These are phyloP conservation scores for Lepidium campestre DNA, from an alignment of 441 rosid genomes.

Conservation along the genomic window DNA sequence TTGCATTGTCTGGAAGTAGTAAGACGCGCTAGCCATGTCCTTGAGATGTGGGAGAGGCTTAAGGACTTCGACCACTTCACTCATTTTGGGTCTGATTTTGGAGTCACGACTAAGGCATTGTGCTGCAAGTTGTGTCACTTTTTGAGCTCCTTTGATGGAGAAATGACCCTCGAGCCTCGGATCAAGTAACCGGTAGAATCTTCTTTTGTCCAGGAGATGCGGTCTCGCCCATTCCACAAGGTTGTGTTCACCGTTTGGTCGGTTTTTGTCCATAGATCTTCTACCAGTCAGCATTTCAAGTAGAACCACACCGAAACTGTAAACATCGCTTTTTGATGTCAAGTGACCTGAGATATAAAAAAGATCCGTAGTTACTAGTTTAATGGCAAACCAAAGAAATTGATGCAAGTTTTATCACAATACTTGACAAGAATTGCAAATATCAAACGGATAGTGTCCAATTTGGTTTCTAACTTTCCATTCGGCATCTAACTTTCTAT, in stretches of 20 bases:
- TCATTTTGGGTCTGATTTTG: conserved; percentile 60
- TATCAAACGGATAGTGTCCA: neutral
- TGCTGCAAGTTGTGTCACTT: conserved; percentile 55
- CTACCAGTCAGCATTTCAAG: conserved; percentile 72
- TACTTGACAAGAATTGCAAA: neutral
- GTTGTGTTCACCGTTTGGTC: conserved; percentile 67
- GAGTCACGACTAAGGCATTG: conserved; percentile 65
- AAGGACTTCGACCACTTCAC: conserved; percentile 50
- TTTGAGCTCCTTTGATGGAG: conserved; percentile 60
- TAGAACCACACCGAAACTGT: conserved; percentile 66
- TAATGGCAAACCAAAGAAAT: neutral
- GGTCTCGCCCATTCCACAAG: conserved; percentile 76
- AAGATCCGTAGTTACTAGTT: neutral
- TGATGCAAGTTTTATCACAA: neutral
- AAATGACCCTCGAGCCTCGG: conserved; percentile 75
- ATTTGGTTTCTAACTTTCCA: neutral
- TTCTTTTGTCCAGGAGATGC: conserved; percentile 53
- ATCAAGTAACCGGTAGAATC: conserved; percentile 51
- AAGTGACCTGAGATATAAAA: conserved; percentile 41
- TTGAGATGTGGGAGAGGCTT: conserved; percentile 60
- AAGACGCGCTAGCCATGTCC: conserved; percentile 71
- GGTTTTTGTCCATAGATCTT: conserved; percentile 67
- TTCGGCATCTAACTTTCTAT: neutral
- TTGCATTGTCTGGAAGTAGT: conserved; percentile 57
- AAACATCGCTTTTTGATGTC: conserved; percentile 69